A percentile compares a stretch with the other conserved stretches of the same genome.
Conservation (phyloP, 2,329 filamentous ascomycete species). For the Cryphonectria nitschkei region DNA sequence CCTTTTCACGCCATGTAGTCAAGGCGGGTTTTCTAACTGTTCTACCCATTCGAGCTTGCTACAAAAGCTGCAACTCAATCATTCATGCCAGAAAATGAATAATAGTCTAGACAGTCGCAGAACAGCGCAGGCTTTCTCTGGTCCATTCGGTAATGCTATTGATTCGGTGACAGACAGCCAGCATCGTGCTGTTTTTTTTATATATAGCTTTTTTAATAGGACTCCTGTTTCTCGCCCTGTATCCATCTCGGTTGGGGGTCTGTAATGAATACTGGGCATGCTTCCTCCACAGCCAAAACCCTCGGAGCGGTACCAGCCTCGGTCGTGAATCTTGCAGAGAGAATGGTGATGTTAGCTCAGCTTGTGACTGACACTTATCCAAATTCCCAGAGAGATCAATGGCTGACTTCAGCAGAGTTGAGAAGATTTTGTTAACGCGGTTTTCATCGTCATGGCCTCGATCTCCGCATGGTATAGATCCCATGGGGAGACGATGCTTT, state of each 20-base stretch:
- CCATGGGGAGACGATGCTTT: constrained; percentile 35
- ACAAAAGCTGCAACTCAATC: not conserved
- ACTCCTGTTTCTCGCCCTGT: not conserved
- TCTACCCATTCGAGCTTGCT: not conserved
- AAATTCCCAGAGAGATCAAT: too few relatives aligned
- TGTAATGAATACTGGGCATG: not conserved
- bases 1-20: too few relatives aligned
- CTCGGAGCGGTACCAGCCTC: not conserved
- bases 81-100: not conserved
- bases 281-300: not conserved
- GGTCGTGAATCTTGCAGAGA: not conserved
- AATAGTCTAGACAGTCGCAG: not conserved
- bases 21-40: too few relatives aligned
- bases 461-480: constrained; percentile 34
- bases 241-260: not conserved
- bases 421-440: constrained; percentile 47
- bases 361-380: too few relatives aligned
- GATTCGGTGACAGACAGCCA: not conserved
- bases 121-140: not conserved
- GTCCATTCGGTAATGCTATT: not conserved
- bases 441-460: constrained; percentile 52
- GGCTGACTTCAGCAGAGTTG: constrained; percentile 34
- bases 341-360: constrained; percentile 6
- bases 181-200: not conserved
- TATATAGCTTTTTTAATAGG: not conserved